phyloP scores from a whole-genome alignment of 2,329 filamentous ascomycete species.

The Colletotrichum liriopes region DNA sequence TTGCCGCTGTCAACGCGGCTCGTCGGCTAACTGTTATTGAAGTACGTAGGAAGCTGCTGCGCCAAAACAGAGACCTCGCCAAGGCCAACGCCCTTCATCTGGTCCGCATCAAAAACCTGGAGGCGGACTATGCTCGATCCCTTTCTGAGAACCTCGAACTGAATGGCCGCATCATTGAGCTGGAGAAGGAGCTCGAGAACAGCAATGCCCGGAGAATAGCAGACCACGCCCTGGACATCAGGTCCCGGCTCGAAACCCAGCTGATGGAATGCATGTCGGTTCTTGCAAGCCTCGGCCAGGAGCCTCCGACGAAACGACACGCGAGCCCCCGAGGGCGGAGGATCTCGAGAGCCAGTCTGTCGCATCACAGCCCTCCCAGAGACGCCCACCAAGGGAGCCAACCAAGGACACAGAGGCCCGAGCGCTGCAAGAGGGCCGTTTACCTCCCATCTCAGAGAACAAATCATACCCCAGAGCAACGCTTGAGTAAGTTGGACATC shows the following conservation, averaged over 20 bases:
- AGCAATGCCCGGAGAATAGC: slow-evolving; percentile 72
- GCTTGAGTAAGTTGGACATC: slow-evolving; percentile 70
- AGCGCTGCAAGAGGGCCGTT: slow-evolving; percentile 66
- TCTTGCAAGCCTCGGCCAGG: slow-evolving; percentile 75
- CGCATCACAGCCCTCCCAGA: slow-evolving; percentile 66
- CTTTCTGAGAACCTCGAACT: slow-evolving; percentile 86
- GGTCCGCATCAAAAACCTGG: slow-evolving; percentile 81
- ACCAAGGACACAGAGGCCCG: slow-evolving; percentile 68
- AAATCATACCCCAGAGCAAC: slow-evolving; percentile 78
- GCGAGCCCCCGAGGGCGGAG: slow-evolving; percentile 44
- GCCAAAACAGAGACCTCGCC: slow-evolving; percentile 88
- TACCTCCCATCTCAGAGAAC: slow-evolving; percentile 80
- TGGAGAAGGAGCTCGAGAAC: slow-evolving; percentile 78
- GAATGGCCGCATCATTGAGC: slow-evolving; percentile 77
- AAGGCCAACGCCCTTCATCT: slow-evolving; percentile 84
- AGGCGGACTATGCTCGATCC: slow-evolving; percentile 81
- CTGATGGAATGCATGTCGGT: slow-evolving; percentile 79
- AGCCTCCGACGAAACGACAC: slow-evolving; percentile 69
- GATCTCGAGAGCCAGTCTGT: slow-evolving; percentile 32
- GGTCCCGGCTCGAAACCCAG: slow-evolving; percentile 79
- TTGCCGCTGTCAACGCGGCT: neutral
- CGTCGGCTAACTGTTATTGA: slow-evolving; percentile 44
- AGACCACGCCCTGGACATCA: slow-evolving; percentile 79
- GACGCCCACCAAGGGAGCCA: slow-evolving; percentile 68
- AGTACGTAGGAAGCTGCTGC: slow-evolving; percentile 86